Base-by-base conservation (phyloP, 148 eudicot species). In the Limonium bicolor region DNA sequence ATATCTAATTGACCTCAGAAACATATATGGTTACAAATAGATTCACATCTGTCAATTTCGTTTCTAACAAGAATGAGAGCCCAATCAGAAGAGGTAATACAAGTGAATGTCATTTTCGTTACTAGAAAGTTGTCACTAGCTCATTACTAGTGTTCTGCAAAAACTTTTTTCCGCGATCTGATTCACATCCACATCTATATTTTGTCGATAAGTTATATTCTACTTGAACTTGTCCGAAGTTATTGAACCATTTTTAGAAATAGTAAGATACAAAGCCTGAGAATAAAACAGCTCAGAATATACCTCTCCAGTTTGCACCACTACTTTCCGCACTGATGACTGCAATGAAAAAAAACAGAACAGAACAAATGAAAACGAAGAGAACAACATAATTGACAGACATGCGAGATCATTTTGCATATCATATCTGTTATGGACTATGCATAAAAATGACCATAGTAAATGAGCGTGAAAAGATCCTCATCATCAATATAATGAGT, bases 291-390 rank as follows among this genome's bases (percentile, higher is more conserved):
- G 31, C 3, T 45, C 25, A 6, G 3, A 11, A 36, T 34, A 10
- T 80, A 90, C 99, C 99, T 85, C 71, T 21, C 95, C 95, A 15
- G 86, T 68, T 54, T 51, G 63, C 45, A 92, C 62, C 45, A 57
- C 72, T 50, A 92, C 99, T 71, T 56, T 85, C 48, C 99, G 77
- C 48, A 92, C 78, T 4, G 95, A 63, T 54, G 99, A 92, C 99
- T 92, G 94, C 70, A 76, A 59, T 26, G 24, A 53, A 47, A 53
- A 57, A 11, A 15, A 31, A 25, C 27, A 44, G 37, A 5, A 44
- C 52, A 48, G 54, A 62, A 18, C 6, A 36, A 37, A 48, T 20
- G 38, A 24, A 0, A 10, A 34, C 27, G 34, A 8, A 42, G 39
- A 46, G 5, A 11, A 22, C 11, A 32, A 28, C 18, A 51, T 1